These are phyloP conservation scores for Sporothrix mexicana DNA, from an alignment of 2,329 filamentous ascomycete species.

Conservation along the genomic window DNA sequence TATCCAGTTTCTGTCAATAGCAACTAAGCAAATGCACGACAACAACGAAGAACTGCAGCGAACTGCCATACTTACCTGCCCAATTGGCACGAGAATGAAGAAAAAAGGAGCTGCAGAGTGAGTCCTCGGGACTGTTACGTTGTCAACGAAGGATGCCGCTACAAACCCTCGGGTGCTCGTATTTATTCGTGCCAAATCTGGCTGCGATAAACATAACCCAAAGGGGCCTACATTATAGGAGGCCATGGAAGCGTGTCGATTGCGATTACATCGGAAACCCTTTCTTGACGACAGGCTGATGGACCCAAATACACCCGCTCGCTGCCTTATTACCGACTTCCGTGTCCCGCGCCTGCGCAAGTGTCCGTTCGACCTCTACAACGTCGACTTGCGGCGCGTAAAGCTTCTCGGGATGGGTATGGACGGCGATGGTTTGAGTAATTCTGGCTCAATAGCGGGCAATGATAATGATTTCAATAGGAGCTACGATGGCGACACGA, in stretches of 20 bases:
- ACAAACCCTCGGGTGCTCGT: not conserved
- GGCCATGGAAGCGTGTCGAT: slow-evolving; percentile 22
- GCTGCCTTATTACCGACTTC: slow-evolving; percentile 7
- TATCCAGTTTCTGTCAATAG: not conserved
- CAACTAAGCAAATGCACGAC: not conserved
- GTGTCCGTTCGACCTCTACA: slow-evolving; percentile 23
- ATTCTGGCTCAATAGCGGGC: too few relatives aligned
- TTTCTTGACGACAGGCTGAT: slow-evolving; percentile 24
- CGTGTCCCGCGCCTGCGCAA: slow-evolving; percentile 26
- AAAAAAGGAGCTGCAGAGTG: not conserved
- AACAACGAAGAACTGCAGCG: not conserved
- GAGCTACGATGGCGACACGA: too few relatives aligned
- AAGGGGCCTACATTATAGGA: slow-evolving; percentile 16
- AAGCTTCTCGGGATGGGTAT: slow-evolving; percentile 25
- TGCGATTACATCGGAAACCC: slow-evolving; percentile 18
- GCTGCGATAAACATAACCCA: not conserved
- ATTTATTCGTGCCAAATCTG: not conserved
- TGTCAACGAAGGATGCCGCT: not conserved
- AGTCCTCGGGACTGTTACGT: not conserved
- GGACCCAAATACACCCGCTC: slow-evolving; percentile 22
- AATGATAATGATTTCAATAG: too few relatives aligned
- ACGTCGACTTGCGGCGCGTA: slow-evolving; percentile 20
- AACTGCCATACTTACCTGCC: not conserved
- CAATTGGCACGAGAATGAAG: not conserved
- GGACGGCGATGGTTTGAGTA: too few relatives aligned